Evolutionary conservation across 345 rosid species (phyloP).

Genomic region (Cardamine resedifolia): DNA sequence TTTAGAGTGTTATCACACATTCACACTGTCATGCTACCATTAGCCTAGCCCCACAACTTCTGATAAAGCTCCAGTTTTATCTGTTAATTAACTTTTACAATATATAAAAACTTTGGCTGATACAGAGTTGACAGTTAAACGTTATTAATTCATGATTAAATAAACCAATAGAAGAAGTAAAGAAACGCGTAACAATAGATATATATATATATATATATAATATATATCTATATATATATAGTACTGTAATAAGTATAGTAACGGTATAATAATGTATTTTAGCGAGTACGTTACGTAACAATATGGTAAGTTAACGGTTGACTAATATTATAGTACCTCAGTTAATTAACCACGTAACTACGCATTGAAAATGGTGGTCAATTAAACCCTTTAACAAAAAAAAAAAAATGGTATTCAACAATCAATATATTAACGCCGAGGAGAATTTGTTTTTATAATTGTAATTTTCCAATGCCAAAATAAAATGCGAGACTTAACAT

Average conservation of each 20-base stretch:
- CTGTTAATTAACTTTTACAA: background rate
- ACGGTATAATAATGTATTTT: background rate
- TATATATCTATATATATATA: too few species aligned
- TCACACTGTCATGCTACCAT: slow-evolving; percentile 15
- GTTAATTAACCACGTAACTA: slow-evolving; percentile 6
- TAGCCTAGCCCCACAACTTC: slow-evolving; percentile 23
- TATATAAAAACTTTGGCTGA: background rate
- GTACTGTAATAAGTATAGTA: too few species aligned
- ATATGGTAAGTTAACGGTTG: background rate
- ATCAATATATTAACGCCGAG: background rate
- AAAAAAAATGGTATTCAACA: slow-evolving; percentile 2
- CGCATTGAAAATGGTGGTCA: background rate
- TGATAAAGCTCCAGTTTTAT: background rate
- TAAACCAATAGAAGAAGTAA: background rate
- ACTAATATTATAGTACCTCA: background rate
- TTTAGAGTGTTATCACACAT: slow-evolving; percentile 7
- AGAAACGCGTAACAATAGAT: background rate
- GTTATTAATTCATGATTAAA: background rate
- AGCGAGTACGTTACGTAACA: background rate
- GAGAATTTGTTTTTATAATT: background rate
- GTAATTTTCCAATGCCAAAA: background rate
- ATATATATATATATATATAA: too few species aligned
- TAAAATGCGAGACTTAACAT: background rate
- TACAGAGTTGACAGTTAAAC: background rate
- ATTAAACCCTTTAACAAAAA: too few species aligned